Base-by-base conservation (phyloP, 441 rosid genomes). In the Aquilaria agallochum region DNA sequence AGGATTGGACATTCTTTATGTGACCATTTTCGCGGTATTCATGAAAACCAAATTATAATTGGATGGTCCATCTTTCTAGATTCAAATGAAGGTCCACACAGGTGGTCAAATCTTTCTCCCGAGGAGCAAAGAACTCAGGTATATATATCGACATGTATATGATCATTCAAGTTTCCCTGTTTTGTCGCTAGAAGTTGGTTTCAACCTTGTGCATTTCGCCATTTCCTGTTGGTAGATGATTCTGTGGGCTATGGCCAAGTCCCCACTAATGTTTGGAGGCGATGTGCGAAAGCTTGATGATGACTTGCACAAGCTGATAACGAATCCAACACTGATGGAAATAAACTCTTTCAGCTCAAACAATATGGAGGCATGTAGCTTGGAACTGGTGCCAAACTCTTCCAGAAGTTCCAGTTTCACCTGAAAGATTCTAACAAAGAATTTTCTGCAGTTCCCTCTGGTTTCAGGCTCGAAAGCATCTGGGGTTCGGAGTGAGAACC, bases 251-350 rank as follows among this genome's bases (percentile, higher is more conserved):
- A 86, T 91, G 55, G 90, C 85, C 36, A 91, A 80, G 79, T 88
- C 97, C 33, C 97, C 96, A 58, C 85, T 88, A 53, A 87, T 91
- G 94, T 91, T 83, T 70, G 97, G 97, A 63, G 97, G 97, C 58
- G 97, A 91, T 75, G 78, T 82, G 56, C 77, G 92, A 72, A 83
- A 78, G 45, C 81, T 91, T n/a, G 92, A 89, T 67, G 73, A 73
- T 4, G 14, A 74, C 49, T 82, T 94, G 13, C 82, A 75, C 69
- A 73, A 31, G 66, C 72, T 91, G 56, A 86, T 91, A 59, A 77
- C 96, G 66, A 78, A 91, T 66, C 94, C 96, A 52, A 79, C 73
- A 0, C 32, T 80, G 32, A 80, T 88, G 68, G 88, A 86, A 69
- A 85, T 91, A 63, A 87, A 89, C 58, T 66, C 72, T 50, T 80